Percentiles rank a stretch among this genome's conserved stretches.
phyloP scores from a whole-genome alignment of 179 eudicot genomes.

The Monotropa hypopitys region DNA sequence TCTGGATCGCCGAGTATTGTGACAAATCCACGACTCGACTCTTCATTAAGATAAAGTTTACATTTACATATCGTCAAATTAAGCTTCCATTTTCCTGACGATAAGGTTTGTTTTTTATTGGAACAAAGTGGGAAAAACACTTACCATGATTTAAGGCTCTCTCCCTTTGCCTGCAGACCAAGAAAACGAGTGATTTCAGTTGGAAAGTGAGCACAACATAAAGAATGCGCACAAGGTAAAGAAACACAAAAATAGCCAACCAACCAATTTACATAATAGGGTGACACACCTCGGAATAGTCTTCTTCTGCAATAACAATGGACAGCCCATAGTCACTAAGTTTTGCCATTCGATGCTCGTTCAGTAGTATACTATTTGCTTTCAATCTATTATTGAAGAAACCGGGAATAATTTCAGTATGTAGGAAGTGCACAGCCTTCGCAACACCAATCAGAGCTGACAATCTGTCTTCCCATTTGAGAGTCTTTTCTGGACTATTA shows the following conservation, averaged over 20 bases:
- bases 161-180: slow-evolving; percentile 34
- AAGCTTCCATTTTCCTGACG: not conserved
- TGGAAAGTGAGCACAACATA: not conserved
- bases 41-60: not conserved
- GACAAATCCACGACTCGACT: not conserved
- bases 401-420: slow-evolving; percentile 79
- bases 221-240: not conserved
- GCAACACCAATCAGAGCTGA: slow-evolving; percentile 62
- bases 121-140: not conserved
- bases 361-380: slow-evolving; percentile 54
- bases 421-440: slow-evolving; percentile 89
- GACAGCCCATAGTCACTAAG: slow-evolving; percentile 82
- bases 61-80: not conserved
- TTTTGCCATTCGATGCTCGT: slow-evolving; percentile 63
- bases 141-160: slow-evolving; percentile 38
- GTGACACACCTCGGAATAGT: slow-evolving; percentile 28
- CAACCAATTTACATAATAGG: not conserved
- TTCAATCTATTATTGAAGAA: slow-evolving; percentile 63
- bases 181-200: slow-evolving; percentile 11
- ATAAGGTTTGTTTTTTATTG: not conserved
- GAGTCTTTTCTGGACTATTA: slow-evolving; percentile 21
- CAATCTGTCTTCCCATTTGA: slow-evolving; percentile 78
- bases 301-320: slow-evolving; percentile 38
- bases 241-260: not conserved
- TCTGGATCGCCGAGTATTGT: too few species aligned